Base-by-base conservation (phyloP, 345 rosid species). In the Rhodamnia rubescens region DNA sequence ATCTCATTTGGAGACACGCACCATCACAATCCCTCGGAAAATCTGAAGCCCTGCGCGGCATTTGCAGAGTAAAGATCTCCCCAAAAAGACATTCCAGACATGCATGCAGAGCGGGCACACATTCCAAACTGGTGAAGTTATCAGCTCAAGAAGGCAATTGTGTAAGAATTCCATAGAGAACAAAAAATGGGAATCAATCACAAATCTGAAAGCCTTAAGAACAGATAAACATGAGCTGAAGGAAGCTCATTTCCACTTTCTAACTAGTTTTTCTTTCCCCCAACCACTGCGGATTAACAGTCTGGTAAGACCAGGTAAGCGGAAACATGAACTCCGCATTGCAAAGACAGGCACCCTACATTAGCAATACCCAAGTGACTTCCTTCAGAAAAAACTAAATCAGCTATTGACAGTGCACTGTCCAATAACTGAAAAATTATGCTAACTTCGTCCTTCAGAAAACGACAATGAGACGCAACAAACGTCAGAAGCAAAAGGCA, bases 1-100 rank as follows among this genome's bases (percentile, higher is more conserved):
- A 89, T 89, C 95, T 90, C 96, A 93, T 93, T 85, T 94, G 96
- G 85, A 94, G 91, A 85, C 96, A 94, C 56, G 94, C 93, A 21
- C 94, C 96, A 85, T 92, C 93, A 78, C 88, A 93, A 53, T 92
- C 95, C 85, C 95, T 88, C 0, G 93, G 91, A 83, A 91, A 89
- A 89, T 92, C 95, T 0, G 96, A 89, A 7, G 95, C 96, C 92
- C 96, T 93, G 91, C 86, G 74, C 36, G n/a, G 55, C 85, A 83
- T 16, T 29, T 21, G 16, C 55, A 56, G 5, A 26, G 53, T 40
- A 10, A 84, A 24, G 61, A 40, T 75, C 82, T 51, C 11, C 82
- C 21, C 58, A 50, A 85, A 53, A 32, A 53, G 74, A 57, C 27
- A 11, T 52, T 83, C 51, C 50, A 32, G 78, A 69, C 21, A 56